phyloP scores from a whole-genome alignment of 257 asterid species.

The Ophiorrhiza pumila region DNA sequence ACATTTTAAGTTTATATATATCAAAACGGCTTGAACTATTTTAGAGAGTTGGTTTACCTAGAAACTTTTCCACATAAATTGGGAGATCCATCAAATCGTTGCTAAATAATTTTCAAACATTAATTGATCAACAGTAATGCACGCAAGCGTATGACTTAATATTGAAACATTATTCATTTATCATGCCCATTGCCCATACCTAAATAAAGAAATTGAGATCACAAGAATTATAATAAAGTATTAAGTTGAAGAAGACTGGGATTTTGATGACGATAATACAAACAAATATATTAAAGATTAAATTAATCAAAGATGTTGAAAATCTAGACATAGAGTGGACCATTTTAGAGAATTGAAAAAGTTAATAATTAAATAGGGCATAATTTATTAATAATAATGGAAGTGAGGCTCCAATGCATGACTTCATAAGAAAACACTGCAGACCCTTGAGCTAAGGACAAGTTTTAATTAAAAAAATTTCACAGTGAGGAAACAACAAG shows the following conservation, averaged over 20 bases:
- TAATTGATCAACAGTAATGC: neutral
- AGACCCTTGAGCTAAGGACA: neutral
- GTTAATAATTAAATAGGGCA: neutral
- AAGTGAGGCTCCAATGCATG: neutral
- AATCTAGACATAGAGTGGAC: slow-evolving; percentile 8
- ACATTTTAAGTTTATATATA: neutral
- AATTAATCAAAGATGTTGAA: neutral
- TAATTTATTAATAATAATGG: neutral
- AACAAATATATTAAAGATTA: neutral
- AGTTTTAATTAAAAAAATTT: neutral
- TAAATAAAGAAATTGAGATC: neutral
- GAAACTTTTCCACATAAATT: neutral
- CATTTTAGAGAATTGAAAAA: neutral
- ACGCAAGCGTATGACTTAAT: neutral
- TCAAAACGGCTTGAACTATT: neutral
- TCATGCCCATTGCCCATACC: neutral
- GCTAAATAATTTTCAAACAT: too few species aligned
- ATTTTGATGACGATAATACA: slow-evolving; percentile 14
- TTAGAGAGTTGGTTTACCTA: neutral
- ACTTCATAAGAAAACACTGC: neutral
- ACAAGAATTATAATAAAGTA: neutral
- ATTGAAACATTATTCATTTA: too few species aligned
- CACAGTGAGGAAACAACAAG: slow-evolving; percentile 2
- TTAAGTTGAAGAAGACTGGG: slow-evolving; percentile 15
- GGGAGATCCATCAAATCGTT: neutral